Evolutionary conservation across 2,329 filamentous ascomycete genomes (phyloP), one percentile per base, ranked within the genome.

Genomic region (Fusarium nygamai): DNA sequence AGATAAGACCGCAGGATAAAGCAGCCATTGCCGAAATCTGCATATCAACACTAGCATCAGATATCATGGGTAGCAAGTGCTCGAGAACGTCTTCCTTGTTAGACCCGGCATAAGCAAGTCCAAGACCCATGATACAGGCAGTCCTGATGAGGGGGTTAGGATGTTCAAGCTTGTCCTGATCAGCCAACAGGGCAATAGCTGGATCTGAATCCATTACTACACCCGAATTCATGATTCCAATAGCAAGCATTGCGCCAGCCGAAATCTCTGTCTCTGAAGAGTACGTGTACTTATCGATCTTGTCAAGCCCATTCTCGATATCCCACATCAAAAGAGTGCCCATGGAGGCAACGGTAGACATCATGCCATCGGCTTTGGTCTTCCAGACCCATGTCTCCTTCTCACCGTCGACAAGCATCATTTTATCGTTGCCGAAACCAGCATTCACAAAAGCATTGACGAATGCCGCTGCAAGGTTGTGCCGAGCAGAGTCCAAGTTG

Each of bases 331-430:
- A 87, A 24, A 99, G 88, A 78, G 96, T 96, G 80, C 96, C 96
- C 76, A 98, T 85, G 1, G 96, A 98, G 9, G 97, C 97, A 44
- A 97, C 93, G 1, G 96, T 98, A 3, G 96, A 98, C 84, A 98
- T 89, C 95, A 98, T 98, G 73, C 96, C 96, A 79, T 98, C 95
- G 47, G 97, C 95, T 85, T 99, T 99, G 27, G 97, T 98, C 87
- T 98, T 99, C 94, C 95, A 99, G 9, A 99, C 94, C 96, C 96
- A 99, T 73, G 93, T 94, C 78, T 93, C 92, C 86, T 97, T 97
- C 73, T 95, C 92, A 67, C 94, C 92, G 27, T 96, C 93, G 47
- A 94, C 92, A 66, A 98, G 87, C 96, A 99, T 98, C 90, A 99
- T 93, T 88, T 98, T 98, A 83, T 99, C 96, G 66, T 95, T 93